These are phyloP conservation scores for Mercurialis annua DNA, from an alignment of 345 rosid genomes.

Conservation along the genomic window DNA sequence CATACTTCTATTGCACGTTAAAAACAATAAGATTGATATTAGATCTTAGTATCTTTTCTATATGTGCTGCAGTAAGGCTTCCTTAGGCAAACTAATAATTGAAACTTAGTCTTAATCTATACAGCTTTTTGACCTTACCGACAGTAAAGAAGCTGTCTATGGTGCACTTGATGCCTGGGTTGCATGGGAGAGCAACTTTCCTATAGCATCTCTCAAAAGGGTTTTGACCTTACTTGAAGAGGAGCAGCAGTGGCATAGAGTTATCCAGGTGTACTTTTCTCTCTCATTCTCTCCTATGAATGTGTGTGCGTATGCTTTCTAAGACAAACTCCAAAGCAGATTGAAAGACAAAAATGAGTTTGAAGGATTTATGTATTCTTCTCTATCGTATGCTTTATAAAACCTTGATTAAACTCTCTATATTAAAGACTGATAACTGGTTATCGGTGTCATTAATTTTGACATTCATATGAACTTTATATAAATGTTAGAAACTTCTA, in stretches of 20 bases:
- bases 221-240: conserved; percentile 70
- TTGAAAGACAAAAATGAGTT: not conserved
- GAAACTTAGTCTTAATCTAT: not conserved
- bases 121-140: conserved; percentile 75
- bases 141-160: conserved; percentile 78
- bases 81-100: not conserved
- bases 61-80: not conserved
- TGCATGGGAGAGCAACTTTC: conserved; percentile 90
- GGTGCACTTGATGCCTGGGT: conserved; percentile 96
- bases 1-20: not conserved
- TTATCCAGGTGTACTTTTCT: conserved; percentile 60
- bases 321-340: not conserved
- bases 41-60: not conserved
- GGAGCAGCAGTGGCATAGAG: conserved; percentile 84
- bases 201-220: conserved; percentile 65
- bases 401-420: not conserved
- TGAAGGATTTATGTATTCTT: no score
- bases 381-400: no score
- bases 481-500: not conserved
- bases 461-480: not conserved
- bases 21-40: not conserved
- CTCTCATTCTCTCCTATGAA: not conserved
- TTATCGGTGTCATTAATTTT: not conserved
- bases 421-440: not conserved
- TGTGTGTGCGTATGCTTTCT: not conserved